Percentiles rank a stretch among this genome's conserved stretches.
These are phyloP conservation scores for Omphalea diandra DNA, from an alignment of 441 rosid genomes.

Conservation along the genomic window DNA sequence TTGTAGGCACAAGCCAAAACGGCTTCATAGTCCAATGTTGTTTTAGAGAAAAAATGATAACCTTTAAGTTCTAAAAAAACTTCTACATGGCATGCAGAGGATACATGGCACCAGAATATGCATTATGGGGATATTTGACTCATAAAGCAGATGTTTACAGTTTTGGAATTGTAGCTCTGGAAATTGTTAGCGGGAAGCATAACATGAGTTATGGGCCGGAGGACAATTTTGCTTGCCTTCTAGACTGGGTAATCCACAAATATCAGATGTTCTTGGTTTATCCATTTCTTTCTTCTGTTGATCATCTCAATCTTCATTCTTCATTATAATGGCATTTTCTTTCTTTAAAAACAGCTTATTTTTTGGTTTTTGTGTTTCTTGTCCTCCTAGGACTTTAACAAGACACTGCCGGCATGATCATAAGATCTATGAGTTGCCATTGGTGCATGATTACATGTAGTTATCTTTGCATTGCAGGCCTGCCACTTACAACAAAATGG, in stretches of 20 bases:
- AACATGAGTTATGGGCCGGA: not conserved
- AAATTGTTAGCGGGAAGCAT: not conserved
- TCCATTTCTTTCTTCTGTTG: no score
- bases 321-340: no score
- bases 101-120: no score
- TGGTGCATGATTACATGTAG: not conserved
- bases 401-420: no score
- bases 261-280: not conserved
- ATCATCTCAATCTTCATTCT: no score
- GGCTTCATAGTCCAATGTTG: not conserved
- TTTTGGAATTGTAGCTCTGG: not conserved
- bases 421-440: no score
- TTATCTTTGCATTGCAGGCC: not conserved
- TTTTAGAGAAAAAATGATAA: not conserved
- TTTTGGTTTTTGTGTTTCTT: no score
- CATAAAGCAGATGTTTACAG: no score
- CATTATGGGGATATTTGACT: no score
- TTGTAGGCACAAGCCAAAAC: not conserved
- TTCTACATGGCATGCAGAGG: not conserved
- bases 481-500: slow-evolving; percentile 2
- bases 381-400: no score
- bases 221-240: slow-evolving; percentile 2
- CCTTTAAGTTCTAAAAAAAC: not conserved
- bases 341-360: no score
- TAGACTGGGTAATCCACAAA: not conserved